Conservation (phyloP, 2,329 filamentous ascomycete species). For the Cercospora zeina region DNA sequence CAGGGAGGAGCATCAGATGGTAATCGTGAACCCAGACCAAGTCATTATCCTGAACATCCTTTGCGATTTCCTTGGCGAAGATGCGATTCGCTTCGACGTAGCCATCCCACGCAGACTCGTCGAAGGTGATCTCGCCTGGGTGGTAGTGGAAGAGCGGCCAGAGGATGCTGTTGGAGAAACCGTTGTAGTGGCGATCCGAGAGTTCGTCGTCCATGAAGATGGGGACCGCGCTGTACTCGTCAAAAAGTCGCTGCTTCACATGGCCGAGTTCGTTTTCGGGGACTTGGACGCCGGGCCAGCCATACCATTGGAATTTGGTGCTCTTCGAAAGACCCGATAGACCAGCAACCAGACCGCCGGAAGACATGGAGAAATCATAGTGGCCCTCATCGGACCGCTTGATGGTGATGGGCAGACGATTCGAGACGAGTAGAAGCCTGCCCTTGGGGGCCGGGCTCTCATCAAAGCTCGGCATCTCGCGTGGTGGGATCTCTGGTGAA, state of each 20-base stretch:
- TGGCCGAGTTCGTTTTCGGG: conserved; percentile 76
- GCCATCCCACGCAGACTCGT: conserved; percentile 89
- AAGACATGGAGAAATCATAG: conserved; percentile 95
- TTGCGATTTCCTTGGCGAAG: conserved; percentile 83
- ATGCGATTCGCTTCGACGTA: conserved; percentile 91
- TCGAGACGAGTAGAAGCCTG: conserved; percentile 81
- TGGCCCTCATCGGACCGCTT: conserved; percentile 88
- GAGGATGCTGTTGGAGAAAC: conserved; percentile 95
- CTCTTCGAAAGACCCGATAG: conserved; percentile 88
- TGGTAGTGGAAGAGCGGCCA: conserved; percentile 99
- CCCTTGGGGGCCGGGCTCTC: conserved; percentile 42
- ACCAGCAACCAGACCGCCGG: conserved; percentile 90
- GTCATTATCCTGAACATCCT: conserved; percentile 88
- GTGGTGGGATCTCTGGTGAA: conserved; percentile 5
- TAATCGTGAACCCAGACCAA: conserved; percentile 99
- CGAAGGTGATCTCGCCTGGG: conserved; percentile 95
- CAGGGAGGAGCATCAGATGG: conserved; percentile 92
- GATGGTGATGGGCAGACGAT: conserved; percentile 93
- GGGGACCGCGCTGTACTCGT: conserved; percentile 85
- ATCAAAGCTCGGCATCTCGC: conserved; percentile 40
- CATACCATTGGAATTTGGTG: conserved; percentile 97
- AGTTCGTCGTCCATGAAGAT: conserved; percentile 93
- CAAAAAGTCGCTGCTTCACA: conserved; percentile 75
- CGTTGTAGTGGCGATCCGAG: conserved; percentile 94
- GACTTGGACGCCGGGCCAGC: conserved; percentile 92